Base-by-base conservation (phyloP, 164 flowering plant species). In the Amborella trichopoda region DNA sequence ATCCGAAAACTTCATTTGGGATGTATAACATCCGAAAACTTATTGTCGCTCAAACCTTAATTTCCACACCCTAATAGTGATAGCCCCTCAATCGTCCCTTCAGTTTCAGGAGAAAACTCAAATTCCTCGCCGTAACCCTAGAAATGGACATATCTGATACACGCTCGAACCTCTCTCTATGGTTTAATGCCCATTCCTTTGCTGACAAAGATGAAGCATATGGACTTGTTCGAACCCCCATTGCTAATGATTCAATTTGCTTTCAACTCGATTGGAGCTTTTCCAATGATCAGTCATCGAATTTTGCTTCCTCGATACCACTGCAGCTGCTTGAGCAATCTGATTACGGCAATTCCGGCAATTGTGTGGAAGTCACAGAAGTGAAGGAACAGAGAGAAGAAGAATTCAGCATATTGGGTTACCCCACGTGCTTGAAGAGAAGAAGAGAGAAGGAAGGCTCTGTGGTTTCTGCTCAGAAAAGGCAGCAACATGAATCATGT, bases 351-450 rank as follows among this genome's bases (percentile, higher is more conserved):
- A 6, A 6, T 23, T 12, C 2, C 22, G 45, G n/a, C n/a, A n/a
- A n/a, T n/a, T n/a, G n/a, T n/a, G n/a, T n/a, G n/a, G n/a, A 41
- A 3, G 51, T 39, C 3, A 47, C 72, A 51, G 55, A 42, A 59
- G 40, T 4, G 11, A 25, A 27, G 17, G 42, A 52, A 28, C 18
- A 27, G 12, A 51, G 48, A 47, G 19, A 52, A 26, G 82, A 64
- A 34, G 74, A 77, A 61, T 69, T 80, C 53, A 66, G 68, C 23
- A 51, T 80, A 32, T 28, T 77, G 14, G 88, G 88, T 12, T 80
- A 77, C 50, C 61, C 75, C 5, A 66, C 76, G 86, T 76, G 79
- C 53, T 46, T 80, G 55, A 80, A 80, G 66, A 61, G 83, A 34
- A 55, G 62, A 21, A 49, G 61, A 41, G 72, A 70, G 23, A 59